phyloP scores from a whole-genome alignment of 2,329 filamentous ascomycete species.

The Alternaria longipes region DNA sequence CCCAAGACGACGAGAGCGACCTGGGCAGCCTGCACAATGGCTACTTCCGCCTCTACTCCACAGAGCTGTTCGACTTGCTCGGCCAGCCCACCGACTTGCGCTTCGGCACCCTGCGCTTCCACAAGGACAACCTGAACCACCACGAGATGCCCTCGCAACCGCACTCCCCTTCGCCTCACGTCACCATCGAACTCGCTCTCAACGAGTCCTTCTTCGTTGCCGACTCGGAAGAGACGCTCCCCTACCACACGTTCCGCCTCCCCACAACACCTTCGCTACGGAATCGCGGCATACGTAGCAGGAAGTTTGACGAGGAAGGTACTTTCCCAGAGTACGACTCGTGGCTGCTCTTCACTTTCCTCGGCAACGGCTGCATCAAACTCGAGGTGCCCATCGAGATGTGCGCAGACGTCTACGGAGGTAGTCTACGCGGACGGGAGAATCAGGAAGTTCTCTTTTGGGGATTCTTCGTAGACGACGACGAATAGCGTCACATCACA shows the following conservation, averaged over 20 bases:
- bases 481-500: conserved; percentile 29
- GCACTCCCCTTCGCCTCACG: conserved; percentile 15
- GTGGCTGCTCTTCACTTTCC: conserved; percentile 50
- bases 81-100: conserved; percentile 47
- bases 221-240: conserved; percentile 47
- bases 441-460: conserved; percentile 49
- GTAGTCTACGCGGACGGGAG: conserved; percentile 40
- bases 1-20: conserved; percentile 18
- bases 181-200: conserved; percentile 45
- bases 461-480: conserved; percentile 48
- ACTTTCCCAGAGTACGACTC: conserved; percentile 48
- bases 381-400: conserved; percentile 50
- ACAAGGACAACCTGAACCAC: conserved; percentile 20
- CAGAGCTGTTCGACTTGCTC: conserved; percentile 47
- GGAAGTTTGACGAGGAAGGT: conserved; percentile 41
- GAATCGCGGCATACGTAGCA: conserved; percentile 46
- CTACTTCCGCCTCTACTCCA: conserved; percentile 49
- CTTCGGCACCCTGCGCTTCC: conserved; percentile 49
- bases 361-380: conserved; percentile 48
- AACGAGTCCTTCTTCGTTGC: conserved; percentile 47
- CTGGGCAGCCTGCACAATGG: conserved; percentile 42
- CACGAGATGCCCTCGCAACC: conserved; percentile 5
- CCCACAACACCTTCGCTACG: conserved; percentile 43
- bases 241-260: conserved; percentile 47
- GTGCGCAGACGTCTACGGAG: conserved; percentile 49